These are phyloP conservation scores for Picocystis sp. DNA, from an alignment of 163 green algal species.

Conservation along the genomic window DNA sequence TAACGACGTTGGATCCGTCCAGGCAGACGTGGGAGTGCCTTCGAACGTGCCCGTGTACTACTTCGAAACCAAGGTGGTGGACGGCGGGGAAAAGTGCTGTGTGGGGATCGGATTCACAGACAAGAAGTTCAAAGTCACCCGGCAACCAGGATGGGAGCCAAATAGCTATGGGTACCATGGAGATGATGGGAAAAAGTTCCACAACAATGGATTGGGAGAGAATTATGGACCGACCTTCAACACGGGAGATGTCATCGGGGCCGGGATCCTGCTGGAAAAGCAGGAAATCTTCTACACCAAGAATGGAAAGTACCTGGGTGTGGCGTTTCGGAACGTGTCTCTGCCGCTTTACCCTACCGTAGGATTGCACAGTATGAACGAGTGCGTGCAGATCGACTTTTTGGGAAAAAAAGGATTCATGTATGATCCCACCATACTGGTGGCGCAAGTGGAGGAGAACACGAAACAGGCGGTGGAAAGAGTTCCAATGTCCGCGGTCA, in stretches of 20 bases:
- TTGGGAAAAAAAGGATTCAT: conserved; percentile 58
- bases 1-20: conserved; percentile 52
- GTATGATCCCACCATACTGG: conserved; percentile 51
- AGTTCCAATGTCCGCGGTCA: conserved; percentile 13
- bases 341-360: conserved; percentile 49
- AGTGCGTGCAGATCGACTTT: conserved; percentile 9
- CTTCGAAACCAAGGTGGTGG: conserved; percentile 55
- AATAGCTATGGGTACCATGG: conserved; percentile 72
- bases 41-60: conserved; percentile 46
- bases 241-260: conserved; percentile 55
- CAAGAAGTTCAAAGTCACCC: conserved; percentile 41
- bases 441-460: conserved; percentile 18
- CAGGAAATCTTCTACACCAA: conserved; percentile 80
- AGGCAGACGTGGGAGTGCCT: conserved; percentile 47
- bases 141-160: conserved; percentile 69
- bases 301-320: conserved; percentile 40
- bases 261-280: conserved; percentile 46
- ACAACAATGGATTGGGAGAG: conserved; percentile 19
- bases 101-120: conserved; percentile 65
- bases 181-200: conserved; percentile 59
- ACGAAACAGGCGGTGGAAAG: conserved; percentile 13
- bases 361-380: conserved; percentile 44
- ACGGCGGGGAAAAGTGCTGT: conserved; percentile 32
- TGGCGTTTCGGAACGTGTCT: conserved; percentile 27
- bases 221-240: conserved; percentile 38